phyloP scores from a whole-genome alignment of 306 rosid genomes.

The Lablab purpureus region DNA sequence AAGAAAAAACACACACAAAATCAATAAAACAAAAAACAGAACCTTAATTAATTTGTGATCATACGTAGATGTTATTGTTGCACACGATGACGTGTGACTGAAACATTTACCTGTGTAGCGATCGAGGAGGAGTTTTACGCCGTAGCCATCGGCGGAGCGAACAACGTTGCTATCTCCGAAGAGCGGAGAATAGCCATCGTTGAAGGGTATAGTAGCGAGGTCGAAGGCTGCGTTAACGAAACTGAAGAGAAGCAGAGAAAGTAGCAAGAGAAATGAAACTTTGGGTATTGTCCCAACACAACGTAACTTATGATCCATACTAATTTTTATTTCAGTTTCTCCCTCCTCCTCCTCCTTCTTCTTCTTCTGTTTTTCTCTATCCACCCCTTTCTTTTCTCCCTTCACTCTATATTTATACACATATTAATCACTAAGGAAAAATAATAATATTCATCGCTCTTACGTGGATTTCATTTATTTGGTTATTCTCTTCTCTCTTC shows the following conservation, averaged over 20 bases:
- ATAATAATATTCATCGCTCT: conserved; percentile 16
- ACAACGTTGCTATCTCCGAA: conserved; percentile 86
- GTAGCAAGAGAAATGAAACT: conserved; percentile 26
- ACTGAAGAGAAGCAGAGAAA: conserved; percentile 32
- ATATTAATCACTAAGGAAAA: background rate
- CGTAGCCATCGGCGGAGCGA: conserved; percentile 79
- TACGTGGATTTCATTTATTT: background rate
- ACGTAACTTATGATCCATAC: conserved; percentile 59
- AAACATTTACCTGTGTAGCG: conserved; percentile 72
- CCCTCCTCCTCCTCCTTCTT: background rate
- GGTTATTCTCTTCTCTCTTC: background rate
- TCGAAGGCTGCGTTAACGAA: conserved; percentile 61
- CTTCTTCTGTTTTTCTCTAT: conserved; percentile 34
- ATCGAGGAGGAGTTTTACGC: conserved; percentile 86
- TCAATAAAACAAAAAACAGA: background rate
- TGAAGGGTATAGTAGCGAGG: conserved; percentile 73
- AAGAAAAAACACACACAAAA: too few species aligned
- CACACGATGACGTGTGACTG: background rate
- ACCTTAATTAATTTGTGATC: background rate
- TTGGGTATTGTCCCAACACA: conserved; percentile 42
- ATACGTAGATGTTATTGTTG: background rate
- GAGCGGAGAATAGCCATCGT: conserved; percentile 69
- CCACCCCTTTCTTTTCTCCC: conserved; percentile 45
- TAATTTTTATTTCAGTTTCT: conserved; percentile 36
- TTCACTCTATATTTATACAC: conserved; percentile 43